These are phyloP conservation scores for Anisogramma anomala DNA, from an alignment of 2,329 filamentous ascomycete genomes.

Conservation along the genomic window DNA sequence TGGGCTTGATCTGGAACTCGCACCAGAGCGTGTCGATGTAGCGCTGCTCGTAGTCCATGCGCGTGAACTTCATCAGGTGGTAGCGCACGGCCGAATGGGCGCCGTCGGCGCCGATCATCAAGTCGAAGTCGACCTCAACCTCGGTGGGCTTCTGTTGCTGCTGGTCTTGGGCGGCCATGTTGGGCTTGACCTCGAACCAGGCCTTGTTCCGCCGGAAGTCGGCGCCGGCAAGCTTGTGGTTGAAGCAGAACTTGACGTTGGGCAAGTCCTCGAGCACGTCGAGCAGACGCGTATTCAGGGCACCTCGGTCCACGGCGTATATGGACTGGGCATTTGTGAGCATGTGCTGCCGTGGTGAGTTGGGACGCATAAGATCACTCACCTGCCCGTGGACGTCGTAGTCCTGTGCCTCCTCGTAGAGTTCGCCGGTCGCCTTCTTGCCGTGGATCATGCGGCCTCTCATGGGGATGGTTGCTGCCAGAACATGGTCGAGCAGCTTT, in stretches of 20 bases:
- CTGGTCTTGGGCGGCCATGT: constrained; percentile 24
- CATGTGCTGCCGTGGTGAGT: not conserved
- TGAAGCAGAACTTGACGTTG: constrained; percentile 87
- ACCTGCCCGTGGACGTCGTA: constrained; percentile 86
- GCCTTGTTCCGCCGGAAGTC: constrained; percentile 70
- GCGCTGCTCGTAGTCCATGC: constrained; percentile 83
- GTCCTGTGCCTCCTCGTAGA: constrained; percentile 70
- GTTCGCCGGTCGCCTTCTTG: constrained; percentile 45
- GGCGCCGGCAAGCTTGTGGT: constrained; percentile 83
- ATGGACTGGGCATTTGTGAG: constrained; percentile 47
- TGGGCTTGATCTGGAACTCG: constrained; percentile 71
- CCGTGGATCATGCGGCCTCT: constrained; percentile 93
- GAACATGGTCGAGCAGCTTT: constrained; percentile 59
- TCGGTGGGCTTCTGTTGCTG: too few relatives aligned
- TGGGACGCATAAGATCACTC: constrained; percentile 20
- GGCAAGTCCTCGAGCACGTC: constrained; percentile 72
- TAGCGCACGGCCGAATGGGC: constrained; percentile 86
- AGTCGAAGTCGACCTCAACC: constrained; percentile 76
- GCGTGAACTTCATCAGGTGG: constrained; percentile 89
- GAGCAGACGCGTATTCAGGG: constrained; percentile 71
- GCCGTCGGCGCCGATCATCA: constrained; percentile 89
- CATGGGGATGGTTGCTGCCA: constrained; percentile 80
- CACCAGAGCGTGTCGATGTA: constrained; percentile 98
- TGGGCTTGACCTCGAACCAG: constrained; percentile 69
- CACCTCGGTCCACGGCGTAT: constrained; percentile 72